Base-by-base conservation (phyloP, 345 rosid species). In the Salix koriyanagi region DNA sequence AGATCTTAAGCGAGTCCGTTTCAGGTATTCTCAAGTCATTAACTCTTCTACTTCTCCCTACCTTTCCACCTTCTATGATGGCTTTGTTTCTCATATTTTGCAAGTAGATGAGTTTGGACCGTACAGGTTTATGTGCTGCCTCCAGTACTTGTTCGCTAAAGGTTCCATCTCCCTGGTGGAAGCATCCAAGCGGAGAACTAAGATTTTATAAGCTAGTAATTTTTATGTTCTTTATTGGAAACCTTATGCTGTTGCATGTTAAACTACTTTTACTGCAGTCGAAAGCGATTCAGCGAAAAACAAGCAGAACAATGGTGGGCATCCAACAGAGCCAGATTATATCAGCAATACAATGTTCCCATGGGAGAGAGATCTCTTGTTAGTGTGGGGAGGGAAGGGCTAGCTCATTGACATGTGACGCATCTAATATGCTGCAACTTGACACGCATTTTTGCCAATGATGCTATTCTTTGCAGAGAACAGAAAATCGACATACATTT, bases 261-360 rank as follows among this genome's bases (percentile, higher is more conserved):
- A 30, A 13, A 50, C 58, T 8, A 70, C 10, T 28, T 32, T 2
- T 19, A 26, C 58, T 67, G 76, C 82, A 84, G 84, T 48, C 73
- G 81, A 16, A 80, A 77, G 44, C 64, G 69, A 12, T 81, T 73
- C 74, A 78, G 71, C 13, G 77, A 84, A 73, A 67, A 78, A 79
- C 80, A 81, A 79, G 83, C 80, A 60, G 84, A 84, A 65, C 75
- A 84, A 52, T 79, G 81, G 77, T 74, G 77, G 87, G 75, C 80
- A 58, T 83, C 67, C 41, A 74, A 76, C 73, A 67, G 75, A 26
- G 78, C 30, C 16, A 73, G 81, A 72, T 64, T 81, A 16, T 77
- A 77, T 67, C 54, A 80, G 54, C 76, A 70, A 66, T 76, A 77
- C 79, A 83, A 79, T 46, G 75, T 77, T 10, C 56, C 81, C 42